Conservation (phyloP, 2,329 filamentous ascomycete genomes). For the Beauveria rudraprayagi region DNA sequence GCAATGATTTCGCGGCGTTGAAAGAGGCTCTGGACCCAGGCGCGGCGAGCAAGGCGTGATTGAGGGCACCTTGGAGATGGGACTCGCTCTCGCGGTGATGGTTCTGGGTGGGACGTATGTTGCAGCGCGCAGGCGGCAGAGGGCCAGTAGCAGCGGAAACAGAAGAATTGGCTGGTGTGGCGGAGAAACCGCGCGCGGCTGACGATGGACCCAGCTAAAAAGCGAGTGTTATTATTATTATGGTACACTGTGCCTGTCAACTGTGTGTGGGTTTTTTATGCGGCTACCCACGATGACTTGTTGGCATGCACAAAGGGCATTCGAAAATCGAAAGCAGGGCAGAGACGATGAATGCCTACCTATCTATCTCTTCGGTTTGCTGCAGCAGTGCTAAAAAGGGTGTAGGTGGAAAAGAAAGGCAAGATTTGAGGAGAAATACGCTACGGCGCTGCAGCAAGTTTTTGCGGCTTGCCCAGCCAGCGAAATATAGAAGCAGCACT, state of each 20-base stretch:
- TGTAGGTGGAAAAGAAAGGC: neutral
- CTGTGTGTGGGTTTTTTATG: no score
- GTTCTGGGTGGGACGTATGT: conserved; percentile 4
- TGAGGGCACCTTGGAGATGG: neutral
- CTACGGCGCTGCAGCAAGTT: no score
- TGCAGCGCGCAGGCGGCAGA: neutral
- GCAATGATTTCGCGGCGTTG: neutral
- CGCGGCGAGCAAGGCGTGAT: neutral
- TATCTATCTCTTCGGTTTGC: neutral
- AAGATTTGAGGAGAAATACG: no score
- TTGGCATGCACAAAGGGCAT: no score
- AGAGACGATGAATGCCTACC: neutral
- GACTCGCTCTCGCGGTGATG: neutral
- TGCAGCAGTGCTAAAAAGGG: neutral
- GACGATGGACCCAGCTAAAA: conserved; percentile 1
- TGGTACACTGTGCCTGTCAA: no score
- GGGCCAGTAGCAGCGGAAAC: neutral
- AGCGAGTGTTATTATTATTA: no score
- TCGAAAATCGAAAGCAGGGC: no score
- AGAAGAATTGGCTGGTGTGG: conserved; percentile 1
- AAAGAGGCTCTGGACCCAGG: neutral
- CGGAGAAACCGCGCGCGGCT: conserved; percentile 9
- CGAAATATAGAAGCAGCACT: no score
- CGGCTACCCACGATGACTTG: no score
- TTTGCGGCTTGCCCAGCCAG: no score